Percentiles rank a stretch among this genome's conserved stretches.
phyloP scores from a whole-genome alignment of 257 asterid species.

The Solanum paucissectum region DNA sequence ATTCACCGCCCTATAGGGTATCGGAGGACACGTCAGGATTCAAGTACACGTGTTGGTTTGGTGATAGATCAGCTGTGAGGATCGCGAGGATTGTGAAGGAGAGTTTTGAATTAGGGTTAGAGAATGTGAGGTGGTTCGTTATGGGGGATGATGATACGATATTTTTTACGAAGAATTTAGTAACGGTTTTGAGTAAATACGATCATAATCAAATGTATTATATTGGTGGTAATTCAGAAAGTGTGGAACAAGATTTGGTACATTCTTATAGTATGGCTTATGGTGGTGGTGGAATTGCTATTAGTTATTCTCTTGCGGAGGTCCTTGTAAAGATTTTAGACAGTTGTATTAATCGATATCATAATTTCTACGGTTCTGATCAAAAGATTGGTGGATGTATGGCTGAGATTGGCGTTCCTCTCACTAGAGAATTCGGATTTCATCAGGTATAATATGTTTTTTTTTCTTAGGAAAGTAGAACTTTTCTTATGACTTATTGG shows the following conservation, averaged over 20 bases:
- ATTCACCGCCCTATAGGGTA: slow-evolving; percentile 41
- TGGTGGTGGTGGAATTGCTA: slow-evolving; percentile 93
- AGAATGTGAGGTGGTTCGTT: slow-evolving; percentile 71
- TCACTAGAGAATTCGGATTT: slow-evolving; percentile 69
- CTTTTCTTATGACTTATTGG: not conserved
- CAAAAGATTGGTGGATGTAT: slow-evolving; percentile 55
- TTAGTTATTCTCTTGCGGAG: slow-evolving; percentile 67
- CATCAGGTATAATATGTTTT: slow-evolving; percentile 49
- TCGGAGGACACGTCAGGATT: slow-evolving; percentile 46
- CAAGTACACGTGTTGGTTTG: slow-evolving; percentile 43
- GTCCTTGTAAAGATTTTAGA: slow-evolving; percentile 56
- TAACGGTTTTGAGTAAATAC: slow-evolving; percentile 34
- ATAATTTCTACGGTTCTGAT: slow-evolving; percentile 69
- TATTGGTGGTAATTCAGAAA: slow-evolving; percentile 75
- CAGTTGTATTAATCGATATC: slow-evolving; percentile 68
- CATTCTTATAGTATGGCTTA: slow-evolving; percentile 66
- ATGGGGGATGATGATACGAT: slow-evolving; percentile 96
- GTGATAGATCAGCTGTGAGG: slow-evolving; percentile 57
- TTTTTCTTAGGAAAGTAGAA: not conserved
- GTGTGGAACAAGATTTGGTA: slow-evolving; percentile 62
- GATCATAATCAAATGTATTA: slow-evolving; percentile 64
- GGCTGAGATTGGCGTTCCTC: slow-evolving; percentile 59
- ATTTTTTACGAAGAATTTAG: slow-evolving; percentile 64
- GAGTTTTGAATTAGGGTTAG: slow-evolving; percentile 40
- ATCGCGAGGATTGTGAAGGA: slow-evolving; percentile 69